A percentile compares a stretch with the other conserved stretches of the same genome.
phyloP scores from a whole-genome alignment of 139 green algal genomes.

The Medakamo hakoo region DNA sequence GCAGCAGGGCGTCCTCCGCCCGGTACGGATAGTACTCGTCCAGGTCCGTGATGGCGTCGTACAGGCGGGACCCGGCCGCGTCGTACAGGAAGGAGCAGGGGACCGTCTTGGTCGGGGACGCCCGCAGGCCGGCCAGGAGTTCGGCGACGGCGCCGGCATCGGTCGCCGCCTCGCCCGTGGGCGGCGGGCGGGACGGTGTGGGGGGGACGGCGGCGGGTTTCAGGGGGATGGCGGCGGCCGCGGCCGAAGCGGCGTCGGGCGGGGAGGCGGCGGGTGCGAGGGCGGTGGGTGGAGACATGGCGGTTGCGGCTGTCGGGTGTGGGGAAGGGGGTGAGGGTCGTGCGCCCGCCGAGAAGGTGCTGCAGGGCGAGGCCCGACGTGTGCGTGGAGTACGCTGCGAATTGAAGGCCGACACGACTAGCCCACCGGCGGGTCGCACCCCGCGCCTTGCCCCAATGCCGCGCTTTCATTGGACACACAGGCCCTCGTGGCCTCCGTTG shows the following conservation, averaged over 20 bases:
- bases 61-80: constrained; percentile 14
- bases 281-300: too few relatives aligned
- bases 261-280: neutral
- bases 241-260: too few relatives aligned
- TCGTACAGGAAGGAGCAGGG: constrained; percentile 23
- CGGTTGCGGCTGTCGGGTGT: too few relatives aligned
- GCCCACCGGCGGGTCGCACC: too few relatives aligned
- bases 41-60: constrained; percentile 18
- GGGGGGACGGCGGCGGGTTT: neutral
- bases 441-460: too few relatives aligned
- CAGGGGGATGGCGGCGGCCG: neutral
- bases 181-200: neutral
- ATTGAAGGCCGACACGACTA: too few relatives aligned
- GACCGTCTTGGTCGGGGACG: constrained; percentile 11
- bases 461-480: too few relatives aligned
- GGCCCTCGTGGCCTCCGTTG: too few relatives aligned
- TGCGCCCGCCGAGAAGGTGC: too few relatives aligned
- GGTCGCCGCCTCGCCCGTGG: neutral
- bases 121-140: constrained; percentile 5
- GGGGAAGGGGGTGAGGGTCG: too few relatives aligned
- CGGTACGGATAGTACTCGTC: constrained; percentile 25
- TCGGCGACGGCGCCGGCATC: neutral
- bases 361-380: too few relatives aligned
- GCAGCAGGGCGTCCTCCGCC: constrained; percentile 12
- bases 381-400: too few relatives aligned